Base-by-base conservation (phyloP, 306 rosid genomes). In the Alnus rubra region DNA sequence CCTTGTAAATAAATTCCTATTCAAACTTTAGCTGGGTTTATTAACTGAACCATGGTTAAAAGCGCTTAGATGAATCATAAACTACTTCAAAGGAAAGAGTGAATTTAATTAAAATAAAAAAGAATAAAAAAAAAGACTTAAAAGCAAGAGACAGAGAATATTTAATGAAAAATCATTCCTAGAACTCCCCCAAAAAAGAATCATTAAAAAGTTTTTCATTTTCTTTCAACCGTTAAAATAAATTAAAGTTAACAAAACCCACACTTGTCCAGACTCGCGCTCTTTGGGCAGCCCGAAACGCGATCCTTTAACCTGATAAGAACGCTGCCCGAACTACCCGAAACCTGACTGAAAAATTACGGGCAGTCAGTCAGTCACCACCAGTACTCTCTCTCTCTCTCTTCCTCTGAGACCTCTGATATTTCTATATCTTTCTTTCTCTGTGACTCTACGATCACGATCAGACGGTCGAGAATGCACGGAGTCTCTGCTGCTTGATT, bases 391-490 rank as follows among this genome's bases (percentile, higher is more conserved):
- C 72, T 67, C 85, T 80, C 76, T 60, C 69, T 64, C 81, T 77
- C 77, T 69, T 48, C 76, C 28, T 47, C 72, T n/a, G 82, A 68
- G 60, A 31, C 84, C 77, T 76, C 86, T 79, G 91, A 87, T 88
- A 88, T 87, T 86, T 89, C 87, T 84, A 86, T 87, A 86, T 81
- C 85, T 88, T 77, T 77, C 71, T 74, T 30, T 60, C 85, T 81
- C 79, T 30, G 78, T 52, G 86, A 80, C 82, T 86, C 86, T 67
- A 70, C 88, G 91, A 87, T 91, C 90, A 86, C 75, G 83, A 91
- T 91, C 92, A 69, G 81, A 89, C 93, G 93, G 96, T 83, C 83
- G 85, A 86, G 0, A 86, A 88, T 89, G 92, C 70, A 83, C 81
- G 89, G 88, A 64, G 84, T 69, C 81, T 74, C 7, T 76, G 14